A percentile compares a stretch with the other conserved stretches of the same genome.
These are phyloP conservation scores for Candolleomyces eurysporus DNA, from an alignment of 768 basidiomycete species.

Conservation along the genomic window DNA sequence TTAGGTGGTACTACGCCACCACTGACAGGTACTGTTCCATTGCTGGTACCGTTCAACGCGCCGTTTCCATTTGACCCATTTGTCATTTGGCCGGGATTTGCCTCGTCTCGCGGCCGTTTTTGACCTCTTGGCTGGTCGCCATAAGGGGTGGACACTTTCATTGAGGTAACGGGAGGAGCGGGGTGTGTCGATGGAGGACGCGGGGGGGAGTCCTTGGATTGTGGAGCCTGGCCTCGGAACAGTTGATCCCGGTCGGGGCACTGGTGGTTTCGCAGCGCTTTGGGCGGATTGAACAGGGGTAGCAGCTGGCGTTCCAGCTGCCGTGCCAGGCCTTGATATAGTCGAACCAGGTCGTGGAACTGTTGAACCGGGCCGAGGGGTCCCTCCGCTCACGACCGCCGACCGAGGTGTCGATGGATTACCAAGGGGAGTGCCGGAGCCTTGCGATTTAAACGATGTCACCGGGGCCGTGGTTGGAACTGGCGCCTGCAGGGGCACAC, in stretches of 20 bases:
- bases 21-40: constrained; percentile 31
- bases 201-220: constrained; percentile 12
- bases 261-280: not conserved
- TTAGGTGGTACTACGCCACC: constrained; percentile 25
- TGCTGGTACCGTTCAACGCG: constrained; percentile 19
- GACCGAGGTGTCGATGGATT: constrained; percentile 28
- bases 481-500: constrained; percentile 3
- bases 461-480: constrained; percentile 13
- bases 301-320: not conserved
- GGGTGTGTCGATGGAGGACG: constrained; percentile 27
- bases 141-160: constrained; percentile 28
- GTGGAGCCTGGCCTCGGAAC: constrained; percentile 26
- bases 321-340: not conserved
- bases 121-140: constrained; percentile 34
- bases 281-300: not conserved
- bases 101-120: constrained; percentile 43
- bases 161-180: constrained; percentile 1
- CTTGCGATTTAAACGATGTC: constrained; percentile 6
- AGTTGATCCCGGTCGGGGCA: constrained; percentile 24
- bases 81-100: constrained; percentile 14
- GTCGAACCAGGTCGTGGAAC: constrained; percentile 19
- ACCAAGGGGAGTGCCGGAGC: constrained; percentile 16
- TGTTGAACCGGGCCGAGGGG: constrained; percentile 35
- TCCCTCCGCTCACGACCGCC: constrained; percentile 18
- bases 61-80: constrained; percentile 26